Conservation (phyloP, 1,139 yeast species). For the Saccharomyces pastorianus region DNA sequence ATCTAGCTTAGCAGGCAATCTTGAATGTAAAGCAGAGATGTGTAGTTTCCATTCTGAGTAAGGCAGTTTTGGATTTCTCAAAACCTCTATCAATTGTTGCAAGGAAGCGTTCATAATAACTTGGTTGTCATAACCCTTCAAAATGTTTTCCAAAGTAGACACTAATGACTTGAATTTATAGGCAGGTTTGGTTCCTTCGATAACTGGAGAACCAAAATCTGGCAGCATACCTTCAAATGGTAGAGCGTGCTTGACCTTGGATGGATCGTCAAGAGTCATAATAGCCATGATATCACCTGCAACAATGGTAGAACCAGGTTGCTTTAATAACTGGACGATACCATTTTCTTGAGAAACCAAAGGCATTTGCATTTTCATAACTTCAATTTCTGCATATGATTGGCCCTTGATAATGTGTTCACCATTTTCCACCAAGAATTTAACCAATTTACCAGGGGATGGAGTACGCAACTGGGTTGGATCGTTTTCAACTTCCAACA, state of each 20-base stretch:
- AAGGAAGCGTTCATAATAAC: conserved; percentile 82
- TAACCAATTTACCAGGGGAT: conserved; percentile 95
- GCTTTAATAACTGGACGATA: conserved; percentile 82
- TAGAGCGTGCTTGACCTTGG: conserved; percentile 92
- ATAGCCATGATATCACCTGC: conserved; percentile 98
- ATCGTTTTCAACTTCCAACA: conserved; percentile 89
- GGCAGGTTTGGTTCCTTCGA: conserved; percentile 77
- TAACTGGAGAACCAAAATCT: conserved; percentile 71
- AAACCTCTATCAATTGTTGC: conserved; percentile 58
- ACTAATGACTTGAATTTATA: conserved; percentile 59
- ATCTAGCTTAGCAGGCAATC: conserved; percentile 75
- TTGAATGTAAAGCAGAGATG: conserved; percentile 83
- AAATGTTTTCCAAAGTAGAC: conserved; percentile 62
- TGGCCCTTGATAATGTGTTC: conserved; percentile 90
- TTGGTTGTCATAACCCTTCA: conserved; percentile 90
- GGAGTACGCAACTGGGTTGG: conserved; percentile 98
- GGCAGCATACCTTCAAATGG: conserved; percentile 95
- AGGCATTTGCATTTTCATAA: conserved; percentile 97
- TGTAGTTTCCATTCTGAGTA: conserved; percentile 85
- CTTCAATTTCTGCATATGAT: conserved; percentile 96
- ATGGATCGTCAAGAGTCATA: conserved; percentile 88
- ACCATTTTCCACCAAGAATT: conserved; percentile 88
- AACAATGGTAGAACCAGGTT: conserved; percentile 93
- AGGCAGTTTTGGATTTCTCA: conserved; percentile 77
- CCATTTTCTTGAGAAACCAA: conserved; percentile 90